Evolutionary conservation across 2,329 filamentous ascomycete genomes (phyloP), one percentile per base, ranked within the genome.

Genomic region (Penicillium frequentans): DNA sequence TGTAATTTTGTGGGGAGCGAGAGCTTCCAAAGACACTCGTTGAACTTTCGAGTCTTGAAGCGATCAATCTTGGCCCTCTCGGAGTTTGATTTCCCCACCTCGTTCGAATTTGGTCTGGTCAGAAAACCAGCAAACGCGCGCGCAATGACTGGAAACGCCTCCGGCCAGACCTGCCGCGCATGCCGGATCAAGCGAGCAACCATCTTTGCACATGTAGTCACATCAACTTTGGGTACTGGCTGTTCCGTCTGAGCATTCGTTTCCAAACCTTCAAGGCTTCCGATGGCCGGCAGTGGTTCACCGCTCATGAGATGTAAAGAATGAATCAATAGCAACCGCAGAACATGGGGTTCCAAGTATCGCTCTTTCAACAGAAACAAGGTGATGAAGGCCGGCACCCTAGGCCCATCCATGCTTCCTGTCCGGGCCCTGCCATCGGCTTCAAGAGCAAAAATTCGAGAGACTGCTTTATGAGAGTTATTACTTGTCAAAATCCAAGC

Each of bases 141-240:
- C 24, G 76, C 71, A 54, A 82, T 77, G 26, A 69, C 68, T 26
- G 76, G 64, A 27, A 82, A 71, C 3, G 76, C 73, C 31, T 74
- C 68, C 3, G 83, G 82, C 76, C 78, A 81, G 14, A 80, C 72
- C 44, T 71, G 67, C 23, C 81, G 77, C 56, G 82, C 81, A 71
- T 82, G 80, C 19, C 77, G 77, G 37, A 84, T 65, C 27, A 85
- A 71, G 23, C 81, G 77, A 49, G 77, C 66, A 50, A 80, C 74
- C 29, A 82, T 68, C 21, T 72, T 66, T 61, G 77, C 70, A 37
- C 77, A 67, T 16, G 67, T 71, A n/a, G 61, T 68, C 29, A 64
- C 57, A 46, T 68, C 65, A 26, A 73, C 59, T 50, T 57, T 56
- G 39, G 62, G 62, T 51, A 54, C 44, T 46, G 11, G 33, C 10